Conservation (phyloP, 176 grass and related monocot genomes). For the Otatea glauca region DNA sequence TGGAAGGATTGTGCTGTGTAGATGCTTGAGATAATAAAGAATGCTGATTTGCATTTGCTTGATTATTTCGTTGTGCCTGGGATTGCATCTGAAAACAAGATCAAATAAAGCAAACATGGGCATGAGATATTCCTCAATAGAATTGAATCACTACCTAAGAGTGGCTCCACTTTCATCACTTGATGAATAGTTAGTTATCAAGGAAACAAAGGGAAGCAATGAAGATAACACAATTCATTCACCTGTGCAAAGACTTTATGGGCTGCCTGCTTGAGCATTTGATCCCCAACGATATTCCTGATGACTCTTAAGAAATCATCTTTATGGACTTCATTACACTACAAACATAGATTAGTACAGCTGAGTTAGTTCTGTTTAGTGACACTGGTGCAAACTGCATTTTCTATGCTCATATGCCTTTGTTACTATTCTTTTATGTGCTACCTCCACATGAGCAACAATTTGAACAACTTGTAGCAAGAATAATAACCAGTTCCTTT, state of each 20-base stretch:
- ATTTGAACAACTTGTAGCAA: slow-evolving; percentile 30
- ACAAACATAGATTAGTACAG: slow-evolving; percentile 46
- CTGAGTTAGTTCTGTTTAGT: slow-evolving; percentile 36
- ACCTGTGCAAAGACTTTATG: slow-evolving; percentile 93
- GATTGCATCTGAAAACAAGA: slow-evolving; percentile 60
- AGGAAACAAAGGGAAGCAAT: slow-evolving; percentile 17
- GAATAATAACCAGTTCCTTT: slow-evolving; percentile 22
- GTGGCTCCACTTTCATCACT: not conserved
- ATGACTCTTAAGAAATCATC: slow-evolving; percentile 97
- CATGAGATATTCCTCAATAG: slow-evolving; percentile 28
- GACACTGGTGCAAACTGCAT: not conserved
- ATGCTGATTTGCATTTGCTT: slow-evolving; percentile 72
- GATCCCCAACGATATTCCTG: slow-evolving; percentile 93
- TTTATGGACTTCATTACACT: slow-evolving; percentile 96
- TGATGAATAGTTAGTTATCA: slow-evolving; percentile 27
- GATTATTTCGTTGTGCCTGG: slow-evolving; percentile 59
- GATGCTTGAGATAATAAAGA: slow-evolving; percentile 64
- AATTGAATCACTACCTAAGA: slow-evolving; percentile 15
- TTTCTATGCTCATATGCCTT: slow-evolving; percentile 18
- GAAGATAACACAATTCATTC: slow-evolving; percentile 43
- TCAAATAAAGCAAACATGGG: slow-evolving; percentile 30
- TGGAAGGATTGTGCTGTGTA: slow-evolving; percentile 56
- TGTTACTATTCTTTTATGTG: slow-evolving; percentile 18
- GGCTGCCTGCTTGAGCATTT: slow-evolving; percentile 98
- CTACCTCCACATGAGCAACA: slow-evolving; percentile 5